phyloP scores from a whole-genome alignment of 495 filamentous ascomycete species.

The Xylaria longipes region DNA sequence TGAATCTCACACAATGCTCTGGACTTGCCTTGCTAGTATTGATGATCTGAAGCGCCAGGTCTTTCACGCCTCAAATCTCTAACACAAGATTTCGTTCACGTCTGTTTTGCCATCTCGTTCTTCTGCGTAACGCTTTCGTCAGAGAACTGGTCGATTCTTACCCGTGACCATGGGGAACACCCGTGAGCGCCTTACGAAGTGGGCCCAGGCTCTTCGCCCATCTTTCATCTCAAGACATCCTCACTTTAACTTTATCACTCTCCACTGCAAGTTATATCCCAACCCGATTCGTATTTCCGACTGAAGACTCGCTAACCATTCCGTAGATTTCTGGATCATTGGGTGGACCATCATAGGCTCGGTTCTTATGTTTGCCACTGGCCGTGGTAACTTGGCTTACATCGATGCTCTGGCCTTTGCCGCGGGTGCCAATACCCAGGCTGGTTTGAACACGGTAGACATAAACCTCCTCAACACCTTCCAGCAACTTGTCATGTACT shows the following conservation, averaged over 20 bases:
- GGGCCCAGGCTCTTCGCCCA: constrained; percentile 56
- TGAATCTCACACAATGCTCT: constrained; percentile 34
- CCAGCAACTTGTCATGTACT: constrained; percentile 77
- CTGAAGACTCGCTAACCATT: background rate
- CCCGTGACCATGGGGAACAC: constrained; percentile 30
- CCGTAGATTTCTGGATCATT: constrained; percentile 78
- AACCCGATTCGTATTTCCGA: background rate
- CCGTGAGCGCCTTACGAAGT: constrained; percentile 40
- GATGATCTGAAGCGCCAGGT: constrained; percentile 38
- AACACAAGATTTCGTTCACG: constrained; percentile 28
- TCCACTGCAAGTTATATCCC: constrained; percentile 69
- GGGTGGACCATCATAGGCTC: constrained; percentile 71
- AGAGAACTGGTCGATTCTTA: background rate
- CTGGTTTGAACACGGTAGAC: constrained; percentile 87
- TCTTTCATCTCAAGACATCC: constrained; percentile 59
- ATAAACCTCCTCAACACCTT: constrained; percentile 76
- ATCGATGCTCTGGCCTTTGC: constrained; percentile 91
- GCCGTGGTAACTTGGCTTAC: constrained; percentile 66
- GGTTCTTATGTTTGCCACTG: constrained; percentile 70
- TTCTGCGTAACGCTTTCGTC: background rate
- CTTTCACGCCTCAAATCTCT: constrained; percentile 32
- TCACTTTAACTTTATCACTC: constrained; percentile 82
- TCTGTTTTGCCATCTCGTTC: constrained; percentile 10
- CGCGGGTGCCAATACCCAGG: constrained; percentile 83
- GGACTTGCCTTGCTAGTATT: constrained; percentile 30